phyloP scores from a whole-genome alignment of 495 filamentous ascomycete genomes.

The Aspergillus diversus region DNA sequence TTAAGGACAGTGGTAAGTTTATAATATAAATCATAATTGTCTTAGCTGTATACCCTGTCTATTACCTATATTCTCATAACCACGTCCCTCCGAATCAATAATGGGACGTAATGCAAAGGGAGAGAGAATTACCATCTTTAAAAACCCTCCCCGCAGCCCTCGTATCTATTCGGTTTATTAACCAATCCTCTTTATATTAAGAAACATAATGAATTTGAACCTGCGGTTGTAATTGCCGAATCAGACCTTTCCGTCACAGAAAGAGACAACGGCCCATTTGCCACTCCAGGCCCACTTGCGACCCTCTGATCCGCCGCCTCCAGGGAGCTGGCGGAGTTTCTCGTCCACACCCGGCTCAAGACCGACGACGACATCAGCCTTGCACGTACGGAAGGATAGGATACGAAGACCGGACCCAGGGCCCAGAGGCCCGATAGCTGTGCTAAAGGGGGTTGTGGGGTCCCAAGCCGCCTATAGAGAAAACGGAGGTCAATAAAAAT shows the following conservation, averaged over 20 bases:
- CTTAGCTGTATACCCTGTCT: too few relatives aligned
- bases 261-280: slow-evolving; percentile 94
- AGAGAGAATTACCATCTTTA: background rate
- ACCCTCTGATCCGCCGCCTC: slow-evolving; percentile 67
- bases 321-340: slow-evolving; percentile 66
- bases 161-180: slow-evolving; percentile 2
- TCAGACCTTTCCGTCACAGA: slow-evolving; percentile 69
- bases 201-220: too few relatives aligned
- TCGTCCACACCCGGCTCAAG: slow-evolving; percentile 81
- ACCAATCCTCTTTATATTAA: slow-evolving; percentile 1
- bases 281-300: slow-evolving; percentile 97
- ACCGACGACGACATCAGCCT: slow-evolving; percentile 93
- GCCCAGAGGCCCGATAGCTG: slow-evolving; percentile 87
- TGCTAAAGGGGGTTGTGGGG: slow-evolving; percentile 80
- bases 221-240: too few relatives aligned
- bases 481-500: slow-evolving; percentile 18
- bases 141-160: background rate
- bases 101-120: too few relatives aligned
- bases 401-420: slow-evolving; percentile 77
- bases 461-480: slow-evolving; percentile 74
- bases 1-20: too few relatives aligned
- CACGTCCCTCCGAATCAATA: too few relatives aligned
- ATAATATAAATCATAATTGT: too few relatives aligned
- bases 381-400: slow-evolving; percentile 88
- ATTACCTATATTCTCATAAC: too few relatives aligned